Base-by-base conservation (phyloP, 257 asterid species). In the Perilla frutescens region DNA sequence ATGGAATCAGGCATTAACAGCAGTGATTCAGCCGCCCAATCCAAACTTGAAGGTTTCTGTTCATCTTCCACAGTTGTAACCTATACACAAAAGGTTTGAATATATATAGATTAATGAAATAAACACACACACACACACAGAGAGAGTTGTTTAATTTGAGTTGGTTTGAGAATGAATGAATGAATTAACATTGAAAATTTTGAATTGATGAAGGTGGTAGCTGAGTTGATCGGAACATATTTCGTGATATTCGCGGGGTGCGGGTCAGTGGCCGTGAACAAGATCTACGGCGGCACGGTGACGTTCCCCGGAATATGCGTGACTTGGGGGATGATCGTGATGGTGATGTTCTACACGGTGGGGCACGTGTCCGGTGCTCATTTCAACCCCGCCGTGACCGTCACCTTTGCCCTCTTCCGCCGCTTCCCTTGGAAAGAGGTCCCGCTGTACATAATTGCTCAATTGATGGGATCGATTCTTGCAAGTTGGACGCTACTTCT, bases 351-450 rank as follows among this genome's bases (percentile, higher is more conserved):
- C 61, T 90, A 90, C 34, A 40, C 96, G 0, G 81, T 93, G 4
- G 96, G 96, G 1, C 98, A 92, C 29, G 82, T 92, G 2, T 92
- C 96, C 10, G 97, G 95, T n/a, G 98, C 95, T 7, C 98, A 93
- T 73, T 89, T 93, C 57, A 93, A 93, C 55, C 97, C 97, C 0
- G 96, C 97, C 0, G 96, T 93, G 44, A 87, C 96, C 4, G 1
- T 93, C 63, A 55, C 96, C 31, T 81, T 66, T 62, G 90, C 91
- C 71, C 8, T 85, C 11, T 84, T 82, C 13, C 69, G 89, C 0
- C 87, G 89, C 1, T 86, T 93, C 11, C 87, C 92, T 0, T 89
- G 96, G 96, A 89, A 84, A 51, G 84, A 89, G 81, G 91, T 80
- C 32, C 97, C 97, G 0, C 13, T 85, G 37, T 93, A 81, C 80